Evolutionary conservation across 306 rosid species (phyloP).

Genomic region (Coriaria nepalensis): DNA sequence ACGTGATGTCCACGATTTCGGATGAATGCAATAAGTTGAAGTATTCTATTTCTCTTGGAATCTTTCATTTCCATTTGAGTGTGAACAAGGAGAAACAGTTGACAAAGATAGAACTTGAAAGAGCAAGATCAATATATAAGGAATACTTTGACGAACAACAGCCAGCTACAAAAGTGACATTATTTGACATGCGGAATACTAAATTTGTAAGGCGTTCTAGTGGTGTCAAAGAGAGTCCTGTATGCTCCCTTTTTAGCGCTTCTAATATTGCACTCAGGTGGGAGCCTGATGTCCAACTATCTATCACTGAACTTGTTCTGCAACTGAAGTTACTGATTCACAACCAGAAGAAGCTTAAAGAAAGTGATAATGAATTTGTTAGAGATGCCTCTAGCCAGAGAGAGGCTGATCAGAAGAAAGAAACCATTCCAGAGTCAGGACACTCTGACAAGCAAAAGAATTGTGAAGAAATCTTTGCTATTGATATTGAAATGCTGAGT

Average conservation of each 20-base stretch:
- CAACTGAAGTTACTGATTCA: conserved; percentile 64
- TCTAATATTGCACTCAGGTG: conserved; percentile 80
- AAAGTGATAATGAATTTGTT: conserved; percentile 23
- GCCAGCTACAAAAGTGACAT: conserved; percentile 48
- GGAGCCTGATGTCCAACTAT: conserved; percentile 92
- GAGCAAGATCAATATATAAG: conserved; percentile 78
- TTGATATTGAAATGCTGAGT: conserved; percentile 81
- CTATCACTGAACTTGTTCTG: conserved; percentile 63
- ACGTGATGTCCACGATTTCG: conserved; percentile 51
- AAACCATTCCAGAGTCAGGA: conserved; percentile 34
- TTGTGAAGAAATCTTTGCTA: conserved; percentile 80
- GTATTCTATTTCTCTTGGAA: conserved; percentile 70
- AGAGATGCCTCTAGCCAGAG: conserved; percentile 26
- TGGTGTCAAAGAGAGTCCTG: conserved; percentile 75
- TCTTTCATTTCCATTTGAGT: conserved; percentile 68
- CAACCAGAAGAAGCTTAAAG: too few species aligned
- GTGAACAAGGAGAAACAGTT: conserved; percentile 79
- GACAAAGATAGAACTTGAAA: conserved; percentile 82
- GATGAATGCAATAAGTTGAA: conserved; percentile 48
- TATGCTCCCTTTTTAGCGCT: conserved; percentile 98
- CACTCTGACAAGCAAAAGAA: conserved; percentile 60
- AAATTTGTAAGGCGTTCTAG: conserved; percentile 86
- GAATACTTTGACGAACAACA: conserved; percentile 64
- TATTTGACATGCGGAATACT: conserved; percentile 93
- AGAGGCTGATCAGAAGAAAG: conserved; percentile 43